Base-by-base conservation (phyloP, 108 stramenopile genomes). In the Skeletonema grethae region DNA sequence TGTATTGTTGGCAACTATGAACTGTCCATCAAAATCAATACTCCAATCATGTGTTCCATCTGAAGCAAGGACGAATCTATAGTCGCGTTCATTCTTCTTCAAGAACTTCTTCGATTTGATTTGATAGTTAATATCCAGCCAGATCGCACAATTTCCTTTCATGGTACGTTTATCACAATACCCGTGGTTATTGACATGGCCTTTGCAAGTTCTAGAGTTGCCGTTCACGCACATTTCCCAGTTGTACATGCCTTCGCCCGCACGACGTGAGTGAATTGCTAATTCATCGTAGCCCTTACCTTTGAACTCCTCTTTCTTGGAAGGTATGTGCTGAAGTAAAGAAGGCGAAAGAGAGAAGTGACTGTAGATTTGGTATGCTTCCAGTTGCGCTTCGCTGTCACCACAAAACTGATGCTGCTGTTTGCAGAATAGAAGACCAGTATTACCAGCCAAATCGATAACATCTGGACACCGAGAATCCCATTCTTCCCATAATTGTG, bases 381-480 rank as follows among this genome's bases (percentile, higher is more conserved):
- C 72, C 22, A 46, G 25, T 65, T 80, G 72, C 5, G 79, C 79
- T 59, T 72, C 67, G 59, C 55, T 56, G 64, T 80, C 72, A 2
- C 79, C 79, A 30, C 79, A 80, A 41, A 80, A 80, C 64, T 80
- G 79, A 68, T 80, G 79, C 57, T 80, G 79, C 25, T 70, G 67
- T 15, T 80, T 63, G 38, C 79, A 80, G 46, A 80, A 80, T 39
- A 80, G 69, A 24, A 80, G 38, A 2, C 79, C 79, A 4, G 79
- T 80, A 43, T 68, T 73, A n/a, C 79, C 79, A 2, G 67, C 79
- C 39, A 80, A 32, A 70, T 80, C 65, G 25, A 80, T 73, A 3
- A 80, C 57, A 64, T 80, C 79, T 7, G 79, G 79, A 46, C 79
- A 80, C 34, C 68, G 68, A 11, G 10, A 16, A 50, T 80, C 79